phyloP scores from a whole-genome alignment of 1,284 basidiomycete genomes.

The Takashimella tepidaria region DNA sequence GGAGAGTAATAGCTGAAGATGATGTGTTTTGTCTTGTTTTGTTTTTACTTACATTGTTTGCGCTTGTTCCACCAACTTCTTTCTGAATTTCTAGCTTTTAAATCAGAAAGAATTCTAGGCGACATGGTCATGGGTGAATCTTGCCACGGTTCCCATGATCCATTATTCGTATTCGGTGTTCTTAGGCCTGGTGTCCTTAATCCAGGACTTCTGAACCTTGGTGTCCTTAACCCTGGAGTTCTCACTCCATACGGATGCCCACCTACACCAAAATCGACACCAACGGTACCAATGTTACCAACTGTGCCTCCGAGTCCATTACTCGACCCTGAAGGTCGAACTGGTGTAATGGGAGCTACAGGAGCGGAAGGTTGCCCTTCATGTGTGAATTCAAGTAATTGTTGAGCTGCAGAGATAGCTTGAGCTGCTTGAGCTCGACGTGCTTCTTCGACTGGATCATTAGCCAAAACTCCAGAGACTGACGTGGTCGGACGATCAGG shows the following conservation, averaged over 20 bases:
- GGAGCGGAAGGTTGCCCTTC: constrained; percentile 8
- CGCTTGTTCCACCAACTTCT: constrained; percentile 39
- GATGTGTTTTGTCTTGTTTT: no score
- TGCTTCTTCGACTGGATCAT: constrained; percentile 61
- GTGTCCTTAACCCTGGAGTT: constrained; percentile 6
- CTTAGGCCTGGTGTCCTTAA: not conserved
- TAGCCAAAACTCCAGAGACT: constrained; percentile 2
- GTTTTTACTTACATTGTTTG: constrained; percentile 34
- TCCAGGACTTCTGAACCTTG: constrained; percentile 1
- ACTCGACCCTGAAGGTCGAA: constrained; percentile 12
- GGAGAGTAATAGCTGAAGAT: no score
- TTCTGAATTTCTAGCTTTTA: constrained; percentile 35
- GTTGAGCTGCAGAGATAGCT: constrained; percentile 77
- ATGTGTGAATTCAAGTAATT: constrained; percentile 53
- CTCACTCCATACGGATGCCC: not conserved
- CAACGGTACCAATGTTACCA: no score
- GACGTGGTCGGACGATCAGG: not conserved
- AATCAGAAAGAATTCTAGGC: constrained; percentile 9
- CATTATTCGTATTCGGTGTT: not conserved
- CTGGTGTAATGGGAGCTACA: constrained; percentile 20
- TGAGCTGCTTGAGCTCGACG: constrained; percentile 77
- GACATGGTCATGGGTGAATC: constrained; percentile 32
- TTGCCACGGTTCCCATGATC: constrained; percentile 25
- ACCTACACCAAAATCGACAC: not conserved
- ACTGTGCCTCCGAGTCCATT: not conserved